A percentile compares a stretch with the other conserved stretches of the same genome.
Evolutionary conservation across 441 rosid genomes (phyloP).

Genomic region (Pelargonium cotyledonis): DNA sequence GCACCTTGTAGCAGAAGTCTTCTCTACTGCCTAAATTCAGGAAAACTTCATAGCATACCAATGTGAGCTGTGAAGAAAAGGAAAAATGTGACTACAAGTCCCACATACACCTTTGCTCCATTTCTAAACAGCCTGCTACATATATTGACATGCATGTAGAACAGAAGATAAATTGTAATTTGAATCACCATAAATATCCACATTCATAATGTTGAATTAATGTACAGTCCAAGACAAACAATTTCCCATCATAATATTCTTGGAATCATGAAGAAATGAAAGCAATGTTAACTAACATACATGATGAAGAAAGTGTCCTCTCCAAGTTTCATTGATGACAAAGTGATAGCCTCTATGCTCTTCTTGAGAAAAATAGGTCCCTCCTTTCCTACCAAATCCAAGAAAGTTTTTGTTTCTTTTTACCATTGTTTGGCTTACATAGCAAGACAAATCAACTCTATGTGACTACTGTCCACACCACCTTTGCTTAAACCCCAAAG

Average conservation of each 20-base stretch:
- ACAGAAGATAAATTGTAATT: background rate
- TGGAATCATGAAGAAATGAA: conserved; percentile 6
- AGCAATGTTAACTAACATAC: background rate
- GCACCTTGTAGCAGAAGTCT: too few species aligned
- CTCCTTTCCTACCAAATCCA: conserved; percentile 18
- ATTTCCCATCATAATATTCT: conserved; percentile 4
- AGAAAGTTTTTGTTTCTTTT: background rate
- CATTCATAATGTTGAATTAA: background rate
- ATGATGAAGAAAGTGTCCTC: background rate
- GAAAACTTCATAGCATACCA: too few species aligned
- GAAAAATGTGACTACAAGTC: too few species aligned
- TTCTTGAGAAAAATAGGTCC: background rate
- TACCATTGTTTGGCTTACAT: conserved; percentile 29
- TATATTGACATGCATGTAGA: too few species aligned
- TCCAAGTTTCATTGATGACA: conserved; percentile 2
- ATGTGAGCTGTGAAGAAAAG: too few species aligned
- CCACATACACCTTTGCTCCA: too few species aligned
- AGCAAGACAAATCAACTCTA: conserved; percentile 42
- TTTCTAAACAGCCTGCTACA: too few species aligned
- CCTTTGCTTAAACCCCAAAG: conserved; percentile 90
- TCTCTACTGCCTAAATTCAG: too few species aligned
- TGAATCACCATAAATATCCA: background rate
- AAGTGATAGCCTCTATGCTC: conserved; percentile 3
- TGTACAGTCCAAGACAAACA: conserved; percentile 4
- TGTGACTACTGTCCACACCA: conserved; percentile 13